Percentiles rank a stretch among this genome's conserved stretches.
These are phyloP conservation scores for Mycena capillaripes DNA, from an alignment of 768 basidiomycete species.

Conservation along the genomic window DNA sequence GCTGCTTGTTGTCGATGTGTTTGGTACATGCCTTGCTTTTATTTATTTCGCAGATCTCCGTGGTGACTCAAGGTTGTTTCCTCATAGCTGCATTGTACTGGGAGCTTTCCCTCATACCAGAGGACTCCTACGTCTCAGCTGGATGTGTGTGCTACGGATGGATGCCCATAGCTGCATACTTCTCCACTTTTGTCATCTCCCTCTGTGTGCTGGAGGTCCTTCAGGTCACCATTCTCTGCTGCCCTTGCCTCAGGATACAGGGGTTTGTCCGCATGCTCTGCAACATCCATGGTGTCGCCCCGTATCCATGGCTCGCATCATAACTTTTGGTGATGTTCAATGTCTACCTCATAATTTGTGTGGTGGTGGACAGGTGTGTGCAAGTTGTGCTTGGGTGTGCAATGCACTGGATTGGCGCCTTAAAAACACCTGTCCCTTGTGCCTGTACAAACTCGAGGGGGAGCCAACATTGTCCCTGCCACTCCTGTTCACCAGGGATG, in stretches of 20 bases:
- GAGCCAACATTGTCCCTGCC: conserved; percentile 43
- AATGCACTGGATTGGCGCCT: too few relatives aligned
- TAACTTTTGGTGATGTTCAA: too few relatives aligned
- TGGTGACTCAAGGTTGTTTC: too few relatives aligned
- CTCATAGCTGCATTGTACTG: not conserved
- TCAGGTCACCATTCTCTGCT: conserved; percentile 8
- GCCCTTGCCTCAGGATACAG: conserved; percentile 40
- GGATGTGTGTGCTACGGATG: conserved; percentile 24
- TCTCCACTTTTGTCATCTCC: conserved; percentile 22
- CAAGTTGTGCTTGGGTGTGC: too few relatives aligned
- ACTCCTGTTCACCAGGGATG: conserved; percentile 46
- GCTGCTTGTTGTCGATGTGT: not conserved
- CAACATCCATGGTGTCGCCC: conserved; percentile 37
- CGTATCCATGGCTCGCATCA: too few relatives aligned
- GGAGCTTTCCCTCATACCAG: not conserved
- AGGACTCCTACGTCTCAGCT: not conserved
- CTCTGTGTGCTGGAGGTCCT: conserved; percentile 21
- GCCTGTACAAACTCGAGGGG: conserved; percentile 48
- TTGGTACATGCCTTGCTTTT: not conserved
- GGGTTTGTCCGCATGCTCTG: conserved; percentile 37
- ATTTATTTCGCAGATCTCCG: not conserved
- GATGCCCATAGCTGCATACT: conserved; percentile 15
- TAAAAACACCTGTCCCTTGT: too few relatives aligned
- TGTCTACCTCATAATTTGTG: too few relatives aligned
- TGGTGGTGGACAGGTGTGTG: too few relatives aligned